Conservation (phyloP, 2,329 filamentous ascomycete genomes). For the Stachybotrys chartarum region DNA sequence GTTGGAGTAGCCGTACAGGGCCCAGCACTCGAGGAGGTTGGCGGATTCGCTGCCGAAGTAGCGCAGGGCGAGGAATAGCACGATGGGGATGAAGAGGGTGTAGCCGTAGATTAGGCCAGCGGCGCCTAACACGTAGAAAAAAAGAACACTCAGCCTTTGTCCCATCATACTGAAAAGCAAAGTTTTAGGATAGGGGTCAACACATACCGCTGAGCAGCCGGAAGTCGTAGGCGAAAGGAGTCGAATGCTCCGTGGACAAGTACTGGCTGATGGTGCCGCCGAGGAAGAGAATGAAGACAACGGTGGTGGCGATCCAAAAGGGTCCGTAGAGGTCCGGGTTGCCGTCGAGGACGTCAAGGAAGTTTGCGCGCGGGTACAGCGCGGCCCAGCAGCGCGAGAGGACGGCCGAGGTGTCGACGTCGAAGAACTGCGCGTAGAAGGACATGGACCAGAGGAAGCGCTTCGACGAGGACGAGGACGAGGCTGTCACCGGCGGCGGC, state of each 20-base stretch:
- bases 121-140: slow-evolving; percentile 45
- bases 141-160: background rate
- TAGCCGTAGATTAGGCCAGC: slow-evolving; percentile 95
- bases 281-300: slow-evolving; percentile 90
- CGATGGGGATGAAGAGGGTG: slow-evolving; percentile 77
- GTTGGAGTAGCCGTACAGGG: slow-evolving; percentile 93
- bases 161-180: background rate
- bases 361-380: slow-evolving; percentile 87
- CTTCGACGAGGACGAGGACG: slow-evolving; percentile 50
- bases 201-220: slow-evolving; percentile 69
- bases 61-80: slow-evolving; percentile 78
- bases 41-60: slow-evolving; percentile 95
- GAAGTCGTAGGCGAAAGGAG: slow-evolving; percentile 88
- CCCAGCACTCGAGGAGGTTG: slow-evolving; percentile 91
- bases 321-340: slow-evolving; percentile 96
- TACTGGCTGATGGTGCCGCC: slow-evolving; percentile 95
- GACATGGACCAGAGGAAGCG: slow-evolving; percentile 86
- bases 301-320: slow-evolving; percentile 97
- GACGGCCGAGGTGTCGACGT: slow-evolving; percentile 90
- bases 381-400: slow-evolving; percentile 79
- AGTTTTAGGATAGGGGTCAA: background rate
- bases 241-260: slow-evolving; percentile 58
- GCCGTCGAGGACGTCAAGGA: slow-evolving; percentile 92
- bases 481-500: slow-evolving; percentile 49
- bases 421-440: slow-evolving; percentile 98